Conservation (phyloP, 148 eudicot species). For the Camellia japonica region DNA sequence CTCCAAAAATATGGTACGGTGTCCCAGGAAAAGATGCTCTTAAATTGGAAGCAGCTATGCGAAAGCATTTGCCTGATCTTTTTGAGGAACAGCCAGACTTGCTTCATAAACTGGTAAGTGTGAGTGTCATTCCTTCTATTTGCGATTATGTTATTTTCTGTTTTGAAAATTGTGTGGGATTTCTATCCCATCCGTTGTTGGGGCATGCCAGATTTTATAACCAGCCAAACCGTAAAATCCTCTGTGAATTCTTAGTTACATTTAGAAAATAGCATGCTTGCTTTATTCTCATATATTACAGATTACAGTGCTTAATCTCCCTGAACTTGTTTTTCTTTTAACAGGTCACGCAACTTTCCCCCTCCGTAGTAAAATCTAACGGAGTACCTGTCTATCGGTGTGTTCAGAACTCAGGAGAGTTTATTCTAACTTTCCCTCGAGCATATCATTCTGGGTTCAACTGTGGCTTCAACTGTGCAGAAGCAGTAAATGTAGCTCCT, state of each 20-base stretch:
- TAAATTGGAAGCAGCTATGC: constrained; percentile 86
- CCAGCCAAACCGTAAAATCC: not conserved
- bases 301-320: not conserved
- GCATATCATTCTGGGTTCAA: constrained; percentile 99
- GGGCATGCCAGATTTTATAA: not conserved
- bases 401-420: constrained; percentile 86
- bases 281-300: no score
- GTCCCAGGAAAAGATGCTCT: constrained; percentile 80
- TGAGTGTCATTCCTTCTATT: constrained; percentile 22
- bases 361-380: constrained; percentile 69
- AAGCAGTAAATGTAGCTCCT: constrained; percentile 98
- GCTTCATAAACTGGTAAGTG: constrained; percentile 94
- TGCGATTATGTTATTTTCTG: not conserved
- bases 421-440: constrained; percentile 90
- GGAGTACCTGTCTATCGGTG: constrained; percentile 96
- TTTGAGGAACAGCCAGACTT: constrained; percentile 97
- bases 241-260: constrained; percentile 9
- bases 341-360: constrained; percentile 95
- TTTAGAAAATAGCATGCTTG: not conserved
- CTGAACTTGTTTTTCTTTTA: constrained; percentile 6
- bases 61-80: constrained; percentile 82
- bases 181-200: not conserved
- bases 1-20: constrained; percentile 97
- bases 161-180: not conserved
- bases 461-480: constrained; percentile 95